Evolutionary conservation across 192 early-diverging fungal species (phyloP).

Genomic region (Phlyctochytrium arcticum): DNA sequence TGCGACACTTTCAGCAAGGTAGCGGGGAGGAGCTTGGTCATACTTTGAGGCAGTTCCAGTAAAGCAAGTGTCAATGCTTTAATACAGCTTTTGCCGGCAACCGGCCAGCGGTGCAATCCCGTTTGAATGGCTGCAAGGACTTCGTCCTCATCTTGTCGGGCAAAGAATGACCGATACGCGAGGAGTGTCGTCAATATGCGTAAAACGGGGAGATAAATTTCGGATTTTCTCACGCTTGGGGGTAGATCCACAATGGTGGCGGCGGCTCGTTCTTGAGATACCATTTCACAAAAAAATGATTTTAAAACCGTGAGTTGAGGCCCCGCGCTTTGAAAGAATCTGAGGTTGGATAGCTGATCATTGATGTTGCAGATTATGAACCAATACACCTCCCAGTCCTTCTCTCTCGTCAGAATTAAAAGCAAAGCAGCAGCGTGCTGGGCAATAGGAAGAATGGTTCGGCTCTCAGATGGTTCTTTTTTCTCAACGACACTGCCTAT

Average conservation of each 20-base stretch:
- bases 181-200: slow-evolving; percentile 64
- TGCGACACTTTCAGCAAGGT: slow-evolving; percentile 75
- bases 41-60: slow-evolving; percentile 72
- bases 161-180: slow-evolving; percentile 61
- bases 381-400: slow-evolving; percentile 67
- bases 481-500: neutral
- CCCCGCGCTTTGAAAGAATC: slow-evolving; percentile 63
- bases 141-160: slow-evolving; percentile 63
- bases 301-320: slow-evolving; percentile 51
- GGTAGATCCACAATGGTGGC: slow-evolving; percentile 57
- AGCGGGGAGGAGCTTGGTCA: slow-evolving; percentile 66
- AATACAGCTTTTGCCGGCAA: slow-evolving; percentile 73
- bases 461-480: neutral
- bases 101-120: slow-evolving; percentile 66
- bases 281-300: slow-evolving; percentile 52
- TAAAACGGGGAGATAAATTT: slow-evolving; percentile 62
- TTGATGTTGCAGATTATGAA: slow-evolving; percentile 63
- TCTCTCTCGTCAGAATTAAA: slow-evolving; percentile 61
- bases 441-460: slow-evolving; percentile 7
- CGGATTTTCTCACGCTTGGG: slow-evolving; percentile 53
- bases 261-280: slow-evolving; percentile 52
- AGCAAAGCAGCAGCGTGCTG: slow-evolving; percentile 57
- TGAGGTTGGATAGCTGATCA: slow-evolving; percentile 68
- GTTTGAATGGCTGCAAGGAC: slow-evolving; percentile 69
- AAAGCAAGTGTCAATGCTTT: slow-evolving; percentile 76